phyloP scores from a whole-genome alignment of 352 stramenopile genomes.

The Phytophthora citricola region DNA sequence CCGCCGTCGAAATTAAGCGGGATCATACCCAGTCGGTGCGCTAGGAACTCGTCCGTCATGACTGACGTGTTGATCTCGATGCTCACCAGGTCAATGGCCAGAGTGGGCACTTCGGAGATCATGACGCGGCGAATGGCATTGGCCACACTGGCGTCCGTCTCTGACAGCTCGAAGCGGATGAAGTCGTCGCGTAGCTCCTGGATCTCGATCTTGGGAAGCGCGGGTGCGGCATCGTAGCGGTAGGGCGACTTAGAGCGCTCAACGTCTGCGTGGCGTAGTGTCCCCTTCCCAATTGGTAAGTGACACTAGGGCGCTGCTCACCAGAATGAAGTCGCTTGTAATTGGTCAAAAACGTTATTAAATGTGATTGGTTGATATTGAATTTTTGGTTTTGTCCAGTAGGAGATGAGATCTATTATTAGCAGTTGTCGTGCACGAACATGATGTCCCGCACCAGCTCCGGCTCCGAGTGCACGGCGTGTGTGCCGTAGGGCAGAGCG shows the following conservation, averaged over 20 bases:
- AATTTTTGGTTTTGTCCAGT: conserved; percentile 15
- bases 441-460: conserved; percentile 58
- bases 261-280: background rate
- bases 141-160: conserved; percentile 96
- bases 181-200: conserved; percentile 95
- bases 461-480: conserved; percentile 48
- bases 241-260: conserved; percentile 1
- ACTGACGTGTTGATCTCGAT: conserved; percentile 98
- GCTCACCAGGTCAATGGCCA: conserved; percentile 99
- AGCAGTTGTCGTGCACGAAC: conserved; percentile 61
- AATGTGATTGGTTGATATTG: conserved; percentile 5
- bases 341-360: conserved; percentile 8
- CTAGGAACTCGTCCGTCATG: conserved; percentile 99
- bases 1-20: conserved; percentile 91
- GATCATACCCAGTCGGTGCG: conserved; percentile 97
- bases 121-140: conserved; percentile 98
- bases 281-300: conserved; percentile 21
- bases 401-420: conserved; percentile 8
- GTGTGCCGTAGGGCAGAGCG: conserved; percentile 16
- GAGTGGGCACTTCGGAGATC: conserved; percentile 97
- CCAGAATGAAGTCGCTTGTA: conserved; percentile 5
- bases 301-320: conserved; percentile 17
- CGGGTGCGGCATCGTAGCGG: conserved; percentile 77
- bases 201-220: conserved; percentile 94
- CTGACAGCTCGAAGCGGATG: conserved; percentile 97